These are phyloP conservation scores for Fraxinus pennsylvanica DNA, from an alignment of 257 asterid species.

Conservation along the genomic window DNA sequence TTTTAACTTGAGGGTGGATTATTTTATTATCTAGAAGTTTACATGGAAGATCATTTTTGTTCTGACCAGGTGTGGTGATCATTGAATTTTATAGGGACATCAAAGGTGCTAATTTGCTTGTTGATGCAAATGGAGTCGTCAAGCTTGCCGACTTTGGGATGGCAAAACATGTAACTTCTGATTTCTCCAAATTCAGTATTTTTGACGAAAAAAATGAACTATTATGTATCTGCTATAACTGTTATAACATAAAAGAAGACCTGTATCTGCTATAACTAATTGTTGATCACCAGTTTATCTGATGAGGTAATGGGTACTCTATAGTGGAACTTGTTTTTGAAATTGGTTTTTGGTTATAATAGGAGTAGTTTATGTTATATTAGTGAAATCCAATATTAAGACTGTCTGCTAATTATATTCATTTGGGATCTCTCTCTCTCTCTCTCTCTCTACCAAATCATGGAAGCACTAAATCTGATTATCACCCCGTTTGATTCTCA, in stretches of 20 bases:
- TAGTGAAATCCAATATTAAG: not conserved
- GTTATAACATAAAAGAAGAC: not conserved
- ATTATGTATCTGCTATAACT: too few species aligned
- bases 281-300: not conserved
- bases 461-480: not conserved
- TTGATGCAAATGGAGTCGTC: constrained; percentile 89
- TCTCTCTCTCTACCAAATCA: not conserved
- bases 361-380: not conserved
- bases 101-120: constrained; percentile 91
- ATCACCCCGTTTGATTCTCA: not conserved
- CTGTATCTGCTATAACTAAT: not conserved
- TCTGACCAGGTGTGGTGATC: constrained; percentile 8
- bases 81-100: constrained; percentile 58
- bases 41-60: constrained; percentile 3
- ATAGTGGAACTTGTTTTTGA: not conserved
- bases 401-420: not conserved
- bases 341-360: not conserved
- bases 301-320: not conserved
- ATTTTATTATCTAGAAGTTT: not conserved
- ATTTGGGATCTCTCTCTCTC: not conserved
- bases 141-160: constrained; percentile 96
- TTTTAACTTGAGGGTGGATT: constrained; percentile 10
- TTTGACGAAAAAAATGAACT: not conserved
- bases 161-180: constrained; percentile 83
- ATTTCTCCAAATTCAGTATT: constrained; percentile 18